Conservation (phyloP, 331 rosid genomes). For the Pyracantha coccinea region DNA sequence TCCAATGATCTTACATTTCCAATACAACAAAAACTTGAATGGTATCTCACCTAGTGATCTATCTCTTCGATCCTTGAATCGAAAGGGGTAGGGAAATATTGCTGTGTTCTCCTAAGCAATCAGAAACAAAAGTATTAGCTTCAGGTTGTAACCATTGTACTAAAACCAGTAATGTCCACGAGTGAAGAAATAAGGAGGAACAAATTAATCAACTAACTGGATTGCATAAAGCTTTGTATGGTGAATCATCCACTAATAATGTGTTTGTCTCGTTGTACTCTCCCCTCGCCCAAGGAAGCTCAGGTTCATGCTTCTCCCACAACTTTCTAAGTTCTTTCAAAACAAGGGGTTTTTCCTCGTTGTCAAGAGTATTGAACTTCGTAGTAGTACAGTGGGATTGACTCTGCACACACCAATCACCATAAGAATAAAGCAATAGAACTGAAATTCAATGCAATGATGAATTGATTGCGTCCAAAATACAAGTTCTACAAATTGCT, state of each 20-base stretch:
- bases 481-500: background rate
- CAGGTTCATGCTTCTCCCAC: constrained; percentile 64
- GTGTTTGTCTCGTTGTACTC: constrained; percentile 77
- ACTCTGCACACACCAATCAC: constrained; percentile 38
- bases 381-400: constrained; percentile 77
- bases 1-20: no score
- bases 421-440: background rate
- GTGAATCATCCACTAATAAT: constrained; percentile 85
- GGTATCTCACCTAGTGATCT: constrained; percentile 58
- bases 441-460: background rate
- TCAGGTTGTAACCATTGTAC: background rate
- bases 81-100: constrained; percentile 64
- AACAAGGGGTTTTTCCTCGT: constrained; percentile 54
- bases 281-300: constrained; percentile 79
- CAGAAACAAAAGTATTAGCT: constrained; percentile 16
- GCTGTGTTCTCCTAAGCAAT: constrained; percentile 59
- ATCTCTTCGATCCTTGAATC: constrained; percentile 30
- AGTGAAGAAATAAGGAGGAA: background rate
- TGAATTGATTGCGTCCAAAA: background rate
- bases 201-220: constrained; percentile 51
- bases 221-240: constrained; percentile 76
- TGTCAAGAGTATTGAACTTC: constrained; percentile 49
- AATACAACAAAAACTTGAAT: background rate
- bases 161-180: background rate
- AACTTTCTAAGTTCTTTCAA: constrained; percentile 73